phyloP scores from a whole-genome alignment of 495 filamentous ascomycete species.

The Penicillium waksmanii region DNA sequence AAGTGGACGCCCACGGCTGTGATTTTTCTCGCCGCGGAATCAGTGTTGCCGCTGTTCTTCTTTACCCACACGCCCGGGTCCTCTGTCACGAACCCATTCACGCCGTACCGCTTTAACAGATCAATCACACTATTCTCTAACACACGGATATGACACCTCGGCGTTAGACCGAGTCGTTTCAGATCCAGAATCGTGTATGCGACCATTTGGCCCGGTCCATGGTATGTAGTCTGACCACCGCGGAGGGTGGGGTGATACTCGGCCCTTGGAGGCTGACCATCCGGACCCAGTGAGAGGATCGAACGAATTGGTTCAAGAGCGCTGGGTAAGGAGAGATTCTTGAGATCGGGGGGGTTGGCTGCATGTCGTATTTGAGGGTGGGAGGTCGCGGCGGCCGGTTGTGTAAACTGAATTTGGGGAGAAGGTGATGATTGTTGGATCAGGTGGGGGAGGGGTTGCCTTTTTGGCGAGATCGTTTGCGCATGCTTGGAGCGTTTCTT shows the following conservation, averaged over 20 bases:
- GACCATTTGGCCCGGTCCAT: constrained; percentile 91
- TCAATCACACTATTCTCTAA: constrained; percentile 77
- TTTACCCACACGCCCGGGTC: constrained; percentile 87
- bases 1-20: constrained; percentile 89
- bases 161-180: constrained; percentile 52
- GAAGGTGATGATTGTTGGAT: constrained; percentile 79
- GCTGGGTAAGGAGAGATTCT: constrained; percentile 40
- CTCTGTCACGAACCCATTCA: constrained; percentile 63
- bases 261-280: constrained; percentile 45
- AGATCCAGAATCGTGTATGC: constrained; percentile 88
- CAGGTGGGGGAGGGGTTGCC: constrained; percentile 52
- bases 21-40: constrained; percentile 65
- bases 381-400: constrained; percentile 79
- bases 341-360: constrained; percentile 25
- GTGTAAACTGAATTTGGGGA: constrained; percentile 87
- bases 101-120: constrained; percentile 56
- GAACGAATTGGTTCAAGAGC: constrained; percentile 42
- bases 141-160: constrained; percentile 70
- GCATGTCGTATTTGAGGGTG: constrained; percentile 51
- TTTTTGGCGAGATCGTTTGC: constrained; percentile 13
- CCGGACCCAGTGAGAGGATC: constrained; percentile 33
- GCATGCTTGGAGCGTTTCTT: constrained; percentile 13
- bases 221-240: constrained; percentile 92
- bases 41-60: constrained; percentile 1
- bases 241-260: constrained; percentile 71